These are phyloP conservation scores for Lolium multiflorum DNA, from an alignment of 176 grass and related monocot genomes.

Conservation along the genomic window DNA sequence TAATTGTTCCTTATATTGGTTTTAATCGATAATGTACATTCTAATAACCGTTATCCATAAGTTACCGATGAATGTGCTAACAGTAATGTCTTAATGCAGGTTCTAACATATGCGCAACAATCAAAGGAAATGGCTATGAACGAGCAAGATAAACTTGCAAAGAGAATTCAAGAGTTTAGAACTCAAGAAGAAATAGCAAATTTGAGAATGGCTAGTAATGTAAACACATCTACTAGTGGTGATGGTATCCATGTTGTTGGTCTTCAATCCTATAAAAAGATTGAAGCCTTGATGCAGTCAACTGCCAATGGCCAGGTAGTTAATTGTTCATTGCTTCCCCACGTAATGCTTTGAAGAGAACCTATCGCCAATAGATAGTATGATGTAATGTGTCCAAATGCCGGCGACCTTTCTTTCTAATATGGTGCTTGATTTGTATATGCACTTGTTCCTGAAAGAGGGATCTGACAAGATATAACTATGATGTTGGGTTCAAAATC, in stretches of 20 bases:
- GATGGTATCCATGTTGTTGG: slow-evolving; percentile 96
- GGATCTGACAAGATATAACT: slow-evolving; percentile 3
- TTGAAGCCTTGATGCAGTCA: slow-evolving; percentile 94
- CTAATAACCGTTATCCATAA: slow-evolving; percentile 21
- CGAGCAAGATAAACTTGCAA: slow-evolving; percentile 95
- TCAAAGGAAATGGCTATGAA: slow-evolving; percentile 87
- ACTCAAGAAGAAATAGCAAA: slow-evolving; percentile 84
- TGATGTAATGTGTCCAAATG: background rate
- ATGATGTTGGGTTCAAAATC: slow-evolving; percentile 37
- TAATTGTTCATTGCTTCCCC: slow-evolving; percentile 26
- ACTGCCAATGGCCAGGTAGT: slow-evolving; percentile 84
- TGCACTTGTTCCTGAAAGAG: slow-evolving; percentile 25
- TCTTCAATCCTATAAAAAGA: slow-evolving; percentile 88
- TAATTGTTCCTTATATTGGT: slow-evolving; percentile 35
- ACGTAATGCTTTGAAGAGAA: slow-evolving; percentile 25
- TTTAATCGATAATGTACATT: slow-evolving; percentile 13
- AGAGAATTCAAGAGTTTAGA: slow-evolving; percentile 97
- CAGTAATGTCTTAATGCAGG: slow-evolving; percentile 62
- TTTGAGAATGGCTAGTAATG: slow-evolving; percentile 75
- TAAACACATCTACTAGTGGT: slow-evolving; percentile 75
- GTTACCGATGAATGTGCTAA: slow-evolving; percentile 38
- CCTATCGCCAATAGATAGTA: slow-evolving; percentile 23
- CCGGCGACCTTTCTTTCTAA: slow-evolving; percentile 14
- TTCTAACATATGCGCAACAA: slow-evolving; percentile 95
- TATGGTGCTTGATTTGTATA: slow-evolving; percentile 12